Evolutionary conservation across 2,329 filamentous ascomycete genomes (phyloP).

Genomic region (Dactylellina cionopaga): DNA sequence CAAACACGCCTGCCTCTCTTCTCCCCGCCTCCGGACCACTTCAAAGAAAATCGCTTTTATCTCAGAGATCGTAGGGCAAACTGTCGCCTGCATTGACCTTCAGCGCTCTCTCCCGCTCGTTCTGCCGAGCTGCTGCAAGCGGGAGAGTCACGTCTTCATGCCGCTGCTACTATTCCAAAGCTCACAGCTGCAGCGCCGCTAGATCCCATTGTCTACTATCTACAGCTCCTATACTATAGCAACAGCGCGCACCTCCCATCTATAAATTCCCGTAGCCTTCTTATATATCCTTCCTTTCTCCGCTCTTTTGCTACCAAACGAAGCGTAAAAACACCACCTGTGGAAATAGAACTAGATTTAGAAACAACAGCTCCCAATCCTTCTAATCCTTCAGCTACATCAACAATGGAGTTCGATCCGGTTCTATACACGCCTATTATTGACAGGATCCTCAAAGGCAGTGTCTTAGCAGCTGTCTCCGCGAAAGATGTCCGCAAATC

Average conservation of each 20-base stretch:
- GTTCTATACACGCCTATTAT: conserved; percentile 69
- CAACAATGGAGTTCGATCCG: conserved; percentile 23
- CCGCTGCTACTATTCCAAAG: conserved; percentile 4
- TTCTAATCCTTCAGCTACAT: conserved; percentile 13
- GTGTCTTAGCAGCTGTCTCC: conserved; percentile 72
- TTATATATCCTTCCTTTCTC: conserved; percentile 18
- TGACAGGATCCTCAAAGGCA: conserved; percentile 69
- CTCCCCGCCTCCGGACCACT: background rate
- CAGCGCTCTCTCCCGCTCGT: conserved; percentile 47
- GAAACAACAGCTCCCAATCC: no score
- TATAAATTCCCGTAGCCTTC: conserved; percentile 20
- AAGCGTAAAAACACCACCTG: background rate
- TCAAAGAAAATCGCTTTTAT: conserved; percentile 4
- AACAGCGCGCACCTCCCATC: background rate
- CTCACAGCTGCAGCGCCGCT: conserved; percentile 33
- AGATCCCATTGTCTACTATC: conserved; percentile 16
- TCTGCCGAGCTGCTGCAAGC: conserved; percentile 48
- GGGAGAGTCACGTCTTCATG: conserved; percentile 44
- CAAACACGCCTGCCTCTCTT: background rate
- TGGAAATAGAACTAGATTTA: conserved; percentile 2
- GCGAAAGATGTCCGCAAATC: conserved; percentile 71
- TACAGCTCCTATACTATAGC: conserved; percentile 4
- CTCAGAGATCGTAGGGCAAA: conserved; percentile 22
- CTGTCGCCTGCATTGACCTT: conserved; percentile 35
- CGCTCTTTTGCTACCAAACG: conserved; percentile 32